These are phyloP conservation scores for Mycena indigotica DNA, from an alignment of 768 basidiomycete species.

Conservation along the genomic window DNA sequence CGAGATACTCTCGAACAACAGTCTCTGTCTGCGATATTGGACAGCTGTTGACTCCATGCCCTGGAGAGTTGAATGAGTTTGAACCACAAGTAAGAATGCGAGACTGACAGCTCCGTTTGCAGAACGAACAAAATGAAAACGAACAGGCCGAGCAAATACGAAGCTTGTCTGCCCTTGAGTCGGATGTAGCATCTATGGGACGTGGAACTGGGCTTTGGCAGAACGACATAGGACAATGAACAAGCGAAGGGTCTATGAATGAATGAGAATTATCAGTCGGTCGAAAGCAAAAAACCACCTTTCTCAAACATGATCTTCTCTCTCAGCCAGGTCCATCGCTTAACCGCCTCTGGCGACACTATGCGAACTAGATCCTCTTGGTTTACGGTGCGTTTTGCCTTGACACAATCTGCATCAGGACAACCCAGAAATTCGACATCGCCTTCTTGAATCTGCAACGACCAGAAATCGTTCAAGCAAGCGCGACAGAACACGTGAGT, in stretches of 20 bases:
- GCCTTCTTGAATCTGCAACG: conserved; percentile 77
- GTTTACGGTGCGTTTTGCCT: conserved; percentile 55
- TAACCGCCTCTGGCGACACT: conserved; percentile 62
- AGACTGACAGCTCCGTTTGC: conserved; percentile 66
- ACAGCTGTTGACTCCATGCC: conserved; percentile 83
- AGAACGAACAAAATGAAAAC: conserved; percentile 84
- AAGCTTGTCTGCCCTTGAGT: conserved; percentile 70
- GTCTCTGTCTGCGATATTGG: conserved; percentile 66
- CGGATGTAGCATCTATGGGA: conserved; percentile 52
- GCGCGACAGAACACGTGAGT: conserved; percentile 81
- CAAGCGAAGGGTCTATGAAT: conserved; percentile 68
- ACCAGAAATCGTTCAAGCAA: conserved; percentile 84
- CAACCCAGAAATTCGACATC: conserved; percentile 76
- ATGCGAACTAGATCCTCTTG: conserved; percentile 76
- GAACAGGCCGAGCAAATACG: conserved; percentile 70
- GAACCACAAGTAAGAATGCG: conserved; percentile 1
- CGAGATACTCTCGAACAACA: conserved; percentile 69
- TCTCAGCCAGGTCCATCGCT: conserved; percentile 77
- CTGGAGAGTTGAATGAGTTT: conserved; percentile 30
- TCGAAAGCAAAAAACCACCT: conserved; percentile 43
- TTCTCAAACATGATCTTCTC: conserved; percentile 73
- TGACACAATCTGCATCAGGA: conserved; percentile 80
- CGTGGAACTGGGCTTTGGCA: conserved; percentile 82
- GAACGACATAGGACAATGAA: conserved; percentile 76
- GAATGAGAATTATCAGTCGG: background rate